Evolutionary conservation across 2,329 filamentous ascomycete species (phyloP).

Genomic region (Coniella lustricola): DNA sequence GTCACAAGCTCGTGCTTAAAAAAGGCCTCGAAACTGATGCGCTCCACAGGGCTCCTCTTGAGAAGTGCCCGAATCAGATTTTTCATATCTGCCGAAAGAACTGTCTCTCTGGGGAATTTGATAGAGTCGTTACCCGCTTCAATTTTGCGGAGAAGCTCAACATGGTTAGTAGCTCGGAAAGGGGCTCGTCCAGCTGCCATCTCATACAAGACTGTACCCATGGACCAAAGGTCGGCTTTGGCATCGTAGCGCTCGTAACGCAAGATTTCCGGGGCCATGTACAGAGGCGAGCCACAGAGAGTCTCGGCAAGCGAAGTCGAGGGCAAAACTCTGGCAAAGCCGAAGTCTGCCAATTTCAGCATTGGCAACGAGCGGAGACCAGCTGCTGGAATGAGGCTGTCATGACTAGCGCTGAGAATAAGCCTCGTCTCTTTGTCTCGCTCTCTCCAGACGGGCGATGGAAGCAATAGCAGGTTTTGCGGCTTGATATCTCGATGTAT

Average conservation of each 20-base stretch:
- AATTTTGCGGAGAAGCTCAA: conserved; percentile 87
- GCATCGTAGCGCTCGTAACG: conserved; percentile 97
- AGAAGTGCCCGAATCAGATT: conserved; percentile 70
- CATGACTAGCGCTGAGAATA: conserved; percentile 68
- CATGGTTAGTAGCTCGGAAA: conserved; percentile 88
- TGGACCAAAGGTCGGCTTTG: conserved; percentile 95
- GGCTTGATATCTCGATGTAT: conserved; percentile 97
- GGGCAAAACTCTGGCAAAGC: conserved; percentile 90
- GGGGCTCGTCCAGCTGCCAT: conserved; percentile 89
- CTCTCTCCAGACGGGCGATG: conserved; percentile 64
- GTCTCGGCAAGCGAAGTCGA: conserved; percentile 91
- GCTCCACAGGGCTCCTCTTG: conserved; percentile 77
- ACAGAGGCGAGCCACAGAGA: conserved; percentile 89
- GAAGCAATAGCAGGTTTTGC: conserved; percentile 87
- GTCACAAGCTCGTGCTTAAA: conserved; percentile 70
- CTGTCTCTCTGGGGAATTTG: conserved; percentile 67
- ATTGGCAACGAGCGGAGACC: conserved; percentile 83
- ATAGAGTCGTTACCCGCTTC: conserved; percentile 83
- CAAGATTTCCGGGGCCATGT: conserved; percentile 98
- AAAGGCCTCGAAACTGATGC: conserved; percentile 79
- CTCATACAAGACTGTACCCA: conserved; percentile 90
- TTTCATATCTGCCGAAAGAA: conserved; percentile 71
- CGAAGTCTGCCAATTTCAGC: conserved; percentile 97
- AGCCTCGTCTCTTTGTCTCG: conserved; percentile 56
- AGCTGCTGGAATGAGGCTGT: conserved; percentile 72